phyloP scores from a whole-genome alignment of 768 basidiomycete species.

The Coprinopsis strossmayeri region DNA sequence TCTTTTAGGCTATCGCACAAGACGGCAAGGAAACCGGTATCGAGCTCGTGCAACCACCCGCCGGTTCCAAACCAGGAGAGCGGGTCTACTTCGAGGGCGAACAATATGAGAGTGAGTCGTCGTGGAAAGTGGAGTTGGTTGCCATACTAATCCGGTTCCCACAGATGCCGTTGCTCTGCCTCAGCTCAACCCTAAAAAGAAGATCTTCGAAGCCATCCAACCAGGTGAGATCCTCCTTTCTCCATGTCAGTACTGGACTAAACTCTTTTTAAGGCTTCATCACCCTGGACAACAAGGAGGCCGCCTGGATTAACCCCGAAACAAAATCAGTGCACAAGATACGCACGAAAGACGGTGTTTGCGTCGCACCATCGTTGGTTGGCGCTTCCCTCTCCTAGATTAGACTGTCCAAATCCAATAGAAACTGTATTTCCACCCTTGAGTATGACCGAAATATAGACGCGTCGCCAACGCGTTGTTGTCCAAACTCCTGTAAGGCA shows the following conservation, averaged over 20 bases:
- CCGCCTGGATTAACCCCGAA: constrained; percentile 86
- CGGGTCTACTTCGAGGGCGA: constrained; percentile 92
- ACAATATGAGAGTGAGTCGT: constrained; percentile 69
- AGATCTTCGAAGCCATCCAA: constrained; percentile 96
- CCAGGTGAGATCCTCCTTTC: constrained; percentile 32
- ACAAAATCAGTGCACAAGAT: constrained; percentile 80
- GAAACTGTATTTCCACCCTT: background rate
- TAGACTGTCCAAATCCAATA: no score
- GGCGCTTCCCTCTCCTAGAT: constrained; percentile 96
- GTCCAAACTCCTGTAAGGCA: constrained; percentile 4
- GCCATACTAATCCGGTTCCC: constrained; percentile 24
- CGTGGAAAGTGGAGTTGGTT: background rate
- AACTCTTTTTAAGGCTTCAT: constrained; percentile 51
- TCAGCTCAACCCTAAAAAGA: constrained; percentile 97
- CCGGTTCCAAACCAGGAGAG: constrained; percentile 83
- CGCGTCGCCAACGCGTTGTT: constrained; percentile 11
- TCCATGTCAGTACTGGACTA: background rate
- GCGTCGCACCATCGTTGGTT: constrained; percentile 71
- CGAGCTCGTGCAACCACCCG: constrained; percentile 86
- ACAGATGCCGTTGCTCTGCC: constrained; percentile 60
- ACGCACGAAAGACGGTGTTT: constrained; percentile 79
- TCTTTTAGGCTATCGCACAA: constrained; percentile 74
- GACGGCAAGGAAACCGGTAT: constrained; percentile 87
- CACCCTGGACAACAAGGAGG: constrained; percentile 81
- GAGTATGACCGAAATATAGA: background rate